Evolutionary conservation across 2,329 filamentous ascomycete species (phyloP), one percentile per base, ranked within the genome.

Genomic region (Byssothecium circinans): DNA sequence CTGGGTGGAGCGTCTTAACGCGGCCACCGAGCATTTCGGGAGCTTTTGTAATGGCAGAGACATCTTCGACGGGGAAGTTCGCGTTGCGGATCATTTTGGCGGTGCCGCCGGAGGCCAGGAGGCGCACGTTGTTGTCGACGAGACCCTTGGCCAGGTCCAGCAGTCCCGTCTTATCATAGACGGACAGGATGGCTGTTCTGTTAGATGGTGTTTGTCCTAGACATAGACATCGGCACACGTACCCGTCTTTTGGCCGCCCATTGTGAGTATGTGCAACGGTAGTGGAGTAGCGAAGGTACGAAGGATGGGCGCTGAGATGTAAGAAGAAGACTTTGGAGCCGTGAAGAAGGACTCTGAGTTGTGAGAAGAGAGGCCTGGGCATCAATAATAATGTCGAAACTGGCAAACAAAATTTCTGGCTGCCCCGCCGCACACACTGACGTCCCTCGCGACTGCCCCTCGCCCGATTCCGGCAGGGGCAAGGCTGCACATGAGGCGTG

Each of bases 51-150:
- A 99, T 97, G 73, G 91, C 91, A 42, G 92, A 96, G 64, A 99
- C 89, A 78, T 99, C 94, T 88, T 97, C 91, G 54, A 99, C 94
- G 37, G 89, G 85, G 74, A 99, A 95, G 39, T 91, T 91, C 62
- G 91, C 94, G 73, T 99, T 94, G 69, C 94, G 86, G 65, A 97
- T 96, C 88, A 97, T 88, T 77, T 87, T 94, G 58, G 94, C 87
- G 39, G 94, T 99, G 63, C 94, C 94, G 50, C 94, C 94, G 48
- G 92, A 97, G 45, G 94, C 94, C 49, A 99, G 82, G 58, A 99
- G 86, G 61, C 70, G 64, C 37, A 71, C 68, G 42, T 63, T 63
- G 43, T 61, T 60, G 55, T 71, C 66, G 41, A 69, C 61, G 39
- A 71, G 65, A 40, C 68, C 68, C 48, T 71, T 71, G 35, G 67